Percentiles rank a stretch among this genome's conserved stretches.
Conservation (phyloP, 371 early-diverging fungal species). For the Saksenaea vasiformis region DNA sequence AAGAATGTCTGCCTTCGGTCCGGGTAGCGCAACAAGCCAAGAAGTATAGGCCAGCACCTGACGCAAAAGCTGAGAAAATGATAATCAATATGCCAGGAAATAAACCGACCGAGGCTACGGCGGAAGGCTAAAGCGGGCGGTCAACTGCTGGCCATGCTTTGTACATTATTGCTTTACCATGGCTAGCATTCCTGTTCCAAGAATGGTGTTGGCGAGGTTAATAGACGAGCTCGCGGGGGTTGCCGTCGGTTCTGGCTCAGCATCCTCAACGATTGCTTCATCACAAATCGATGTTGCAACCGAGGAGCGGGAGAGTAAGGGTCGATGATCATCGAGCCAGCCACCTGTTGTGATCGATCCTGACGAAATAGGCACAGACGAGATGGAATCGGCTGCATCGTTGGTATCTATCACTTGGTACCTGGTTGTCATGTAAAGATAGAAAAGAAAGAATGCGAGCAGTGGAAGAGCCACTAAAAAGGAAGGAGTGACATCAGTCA, state of each 20-base stretch:
- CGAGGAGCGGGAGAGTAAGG: constrained; percentile 14
- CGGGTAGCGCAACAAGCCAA: constrained; percentile 74
- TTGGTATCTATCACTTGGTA: constrained; percentile 33
- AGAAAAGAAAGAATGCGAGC: constrained; percentile 4
- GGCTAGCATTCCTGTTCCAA: constrained; percentile 97
- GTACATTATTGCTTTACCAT: constrained; percentile 67
- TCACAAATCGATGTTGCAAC: constrained; percentile 17
- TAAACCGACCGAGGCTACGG: constrained; percentile 87
- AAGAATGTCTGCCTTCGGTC: constrained; percentile 76
- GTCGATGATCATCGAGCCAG: constrained; percentile 17
- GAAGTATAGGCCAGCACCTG: constrained; percentile 85
- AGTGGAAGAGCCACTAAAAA: not conserved
- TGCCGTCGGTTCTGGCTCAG: constrained; percentile 19
- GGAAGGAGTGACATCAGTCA: not conserved
- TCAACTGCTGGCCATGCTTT: not conserved
- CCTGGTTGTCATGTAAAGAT: constrained; percentile 20
- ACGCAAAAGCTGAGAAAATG: constrained; percentile 71
- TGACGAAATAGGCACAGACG: constrained; percentile 25
- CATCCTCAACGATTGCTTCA: constrained; percentile 5
- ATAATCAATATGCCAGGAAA: constrained; percentile 81
- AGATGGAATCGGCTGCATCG: constrained; percentile 30
- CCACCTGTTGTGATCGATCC: constrained; percentile 16
- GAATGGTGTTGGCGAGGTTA: constrained; percentile 92
- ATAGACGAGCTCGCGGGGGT: constrained; percentile 49
- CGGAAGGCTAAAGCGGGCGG: constrained; percentile 62